phyloP scores from a whole-genome alignment of 371 early-diverging fungal genomes.

The Phascolomyces articulosus region DNA sequence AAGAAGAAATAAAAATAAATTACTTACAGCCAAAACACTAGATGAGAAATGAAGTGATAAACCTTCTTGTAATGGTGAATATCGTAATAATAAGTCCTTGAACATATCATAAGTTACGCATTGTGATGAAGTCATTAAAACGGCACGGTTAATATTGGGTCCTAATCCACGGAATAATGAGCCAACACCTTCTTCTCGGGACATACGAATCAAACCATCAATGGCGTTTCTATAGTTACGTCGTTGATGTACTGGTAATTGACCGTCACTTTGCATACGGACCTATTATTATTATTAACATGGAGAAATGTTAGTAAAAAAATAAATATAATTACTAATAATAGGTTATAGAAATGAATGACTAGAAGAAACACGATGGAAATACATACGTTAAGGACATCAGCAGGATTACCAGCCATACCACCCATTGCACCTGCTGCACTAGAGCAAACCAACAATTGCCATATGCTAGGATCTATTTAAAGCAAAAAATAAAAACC shows the following conservation, averaged over 20 bases:
- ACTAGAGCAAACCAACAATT: constrained; percentile 54
- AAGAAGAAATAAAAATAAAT: background rate
- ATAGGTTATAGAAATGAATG: too few relatives aligned
- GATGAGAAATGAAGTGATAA: constrained; percentile 62
- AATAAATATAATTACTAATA: too few relatives aligned
- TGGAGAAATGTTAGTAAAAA: background rate
- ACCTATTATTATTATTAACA: too few relatives aligned
- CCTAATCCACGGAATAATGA: constrained; percentile 64
- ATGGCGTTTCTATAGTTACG: constrained; percentile 70
- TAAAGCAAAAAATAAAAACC: background rate
- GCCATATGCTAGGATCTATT: constrained; percentile 42
- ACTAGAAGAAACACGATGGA: background rate
- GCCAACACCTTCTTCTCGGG: constrained; percentile 54
- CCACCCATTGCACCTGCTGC: constrained; percentile 71
- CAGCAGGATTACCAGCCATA: constrained; percentile 75
- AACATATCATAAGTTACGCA: constrained; percentile 63
- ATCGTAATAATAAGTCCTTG: constrained; percentile 52
- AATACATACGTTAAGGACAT: constrained; percentile 58
- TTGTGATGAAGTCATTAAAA: constrained; percentile 70
- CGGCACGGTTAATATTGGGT: constrained; percentile 65
- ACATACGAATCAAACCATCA: constrained; percentile 63
- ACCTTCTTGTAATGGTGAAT: constrained; percentile 54
- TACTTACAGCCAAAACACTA: constrained; percentile 57
- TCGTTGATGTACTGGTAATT: constrained; percentile 56
- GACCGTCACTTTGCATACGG: constrained; percentile 74